Conservation (phyloP, 352 stramenopile species). For the Globisporangium paroecandrum region DNA sequence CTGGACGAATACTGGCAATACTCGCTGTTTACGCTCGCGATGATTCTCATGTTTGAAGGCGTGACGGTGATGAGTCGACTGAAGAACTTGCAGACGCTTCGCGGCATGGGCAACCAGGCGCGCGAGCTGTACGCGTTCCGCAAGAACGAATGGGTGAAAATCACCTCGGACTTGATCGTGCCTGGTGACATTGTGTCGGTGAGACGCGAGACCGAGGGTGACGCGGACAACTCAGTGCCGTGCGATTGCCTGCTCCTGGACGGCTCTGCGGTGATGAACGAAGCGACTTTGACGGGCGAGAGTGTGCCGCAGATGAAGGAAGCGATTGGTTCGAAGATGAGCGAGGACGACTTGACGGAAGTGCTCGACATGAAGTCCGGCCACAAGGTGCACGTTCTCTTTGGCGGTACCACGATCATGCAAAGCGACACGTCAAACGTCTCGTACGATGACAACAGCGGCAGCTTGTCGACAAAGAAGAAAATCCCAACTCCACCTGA, state of each 20-base stretch:
- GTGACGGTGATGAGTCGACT: conserved; percentile 94
- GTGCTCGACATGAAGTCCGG: conserved; percentile 82
- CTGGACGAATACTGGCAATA: conserved; percentile 99
- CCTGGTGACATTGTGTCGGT: conserved; percentile 93
- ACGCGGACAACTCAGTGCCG: conserved; percentile 87
- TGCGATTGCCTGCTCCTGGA: conserved; percentile 95
- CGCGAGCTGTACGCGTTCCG: conserved; percentile 91
- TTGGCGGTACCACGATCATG: conserved; percentile 92
- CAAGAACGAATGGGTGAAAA: conserved; percentile 73
- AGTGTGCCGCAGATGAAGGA: conserved; percentile 98
- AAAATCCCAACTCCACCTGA: conserved; percentile 83
- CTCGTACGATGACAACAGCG: conserved; percentile 15
- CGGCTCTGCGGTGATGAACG: conserved; percentile 96
- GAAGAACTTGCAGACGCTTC: conserved; percentile 94
- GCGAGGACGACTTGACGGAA: conserved; percentile 61
- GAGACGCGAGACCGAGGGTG: conserved; percentile 80
- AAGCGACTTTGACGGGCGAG: conserved; percentile 98
- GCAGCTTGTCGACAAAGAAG: conserved; percentile 14
- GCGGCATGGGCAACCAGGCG: conserved; percentile 89
- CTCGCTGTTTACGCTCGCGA: conserved; percentile 97
- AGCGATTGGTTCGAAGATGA: conserved; percentile 79
- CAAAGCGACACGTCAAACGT: conserved; percentile 62
- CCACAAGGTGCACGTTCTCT: conserved; percentile 91
- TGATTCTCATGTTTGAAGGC: conserved; percentile 98
- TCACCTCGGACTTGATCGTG: conserved; percentile 87